These are phyloP conservation scores for Celoporthe dispersa DNA, from an alignment of 2,329 filamentous ascomycete species.

Conservation along the genomic window DNA sequence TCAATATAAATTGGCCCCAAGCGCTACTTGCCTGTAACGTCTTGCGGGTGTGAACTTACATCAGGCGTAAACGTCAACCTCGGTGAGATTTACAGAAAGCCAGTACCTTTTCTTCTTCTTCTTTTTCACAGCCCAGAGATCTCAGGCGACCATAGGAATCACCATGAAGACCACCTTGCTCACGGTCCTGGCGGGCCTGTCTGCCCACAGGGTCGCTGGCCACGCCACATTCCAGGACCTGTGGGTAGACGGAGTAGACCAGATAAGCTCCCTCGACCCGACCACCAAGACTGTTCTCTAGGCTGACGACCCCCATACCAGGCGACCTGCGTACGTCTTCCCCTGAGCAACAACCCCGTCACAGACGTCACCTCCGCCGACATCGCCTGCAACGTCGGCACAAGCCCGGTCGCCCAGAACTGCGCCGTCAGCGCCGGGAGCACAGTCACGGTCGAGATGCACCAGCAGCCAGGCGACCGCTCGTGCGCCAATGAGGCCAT, in stretches of 20 bases:
- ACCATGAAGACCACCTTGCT: constrained; percentile 44
- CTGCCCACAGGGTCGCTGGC: constrained; percentile 43
- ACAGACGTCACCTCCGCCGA: constrained; percentile 47
- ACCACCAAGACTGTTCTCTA: neutral
- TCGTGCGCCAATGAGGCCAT: constrained; percentile 53
- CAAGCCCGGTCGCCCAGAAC: constrained; percentile 42
- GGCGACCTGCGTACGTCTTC: constrained; percentile 52
- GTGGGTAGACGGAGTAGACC: constrained; percentile 51
- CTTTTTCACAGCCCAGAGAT: constrained; percentile 4
- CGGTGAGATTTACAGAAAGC: constrained; percentile 12
- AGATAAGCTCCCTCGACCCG: constrained; percentile 38
- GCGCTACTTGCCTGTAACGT: neutral
- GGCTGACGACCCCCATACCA: constrained; percentile 40
- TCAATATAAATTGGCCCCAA: constrained; percentile 8
- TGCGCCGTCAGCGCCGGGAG: constrained; percentile 53
- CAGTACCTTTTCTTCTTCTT: neutral
- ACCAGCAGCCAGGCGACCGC: constrained; percentile 50
- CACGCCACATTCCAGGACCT: constrained; percentile 58
- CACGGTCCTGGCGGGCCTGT: constrained; percentile 39
- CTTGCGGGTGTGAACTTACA: neutral
- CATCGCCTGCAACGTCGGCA: constrained; percentile 51
- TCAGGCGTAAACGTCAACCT: neutral
- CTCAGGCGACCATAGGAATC: neutral
- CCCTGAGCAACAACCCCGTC: constrained; percentile 56
- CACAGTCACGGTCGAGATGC: constrained; percentile 59